Base-by-base conservation (phyloP, 257 asterid genomes). In the Jasminum sambac region DNA sequence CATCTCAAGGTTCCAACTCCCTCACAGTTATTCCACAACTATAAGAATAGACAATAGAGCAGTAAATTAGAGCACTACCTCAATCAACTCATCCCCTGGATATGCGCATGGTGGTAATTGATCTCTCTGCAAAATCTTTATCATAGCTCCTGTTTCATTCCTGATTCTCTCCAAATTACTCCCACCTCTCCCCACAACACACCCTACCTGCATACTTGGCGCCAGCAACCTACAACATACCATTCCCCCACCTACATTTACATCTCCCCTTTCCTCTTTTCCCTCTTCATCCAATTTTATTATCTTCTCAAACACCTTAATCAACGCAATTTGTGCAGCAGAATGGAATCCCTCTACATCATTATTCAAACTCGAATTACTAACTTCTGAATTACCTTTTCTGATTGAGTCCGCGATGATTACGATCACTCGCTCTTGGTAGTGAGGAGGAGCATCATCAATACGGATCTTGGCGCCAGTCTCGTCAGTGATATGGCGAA, bases 391-490 rank as follows among this genome's bases (percentile, higher is more conserved):
- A 68, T 40, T 60, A 50, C 63, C 75, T 46, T 63, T 62, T 62
- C 19, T 71, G 48, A 40, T 19, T 21, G 76, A 72, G 39, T 72
- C 70, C 8, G 77, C 77, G 19, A 72, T 38, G 17, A 72, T 12
- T 30, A 65, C 64, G 5, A 72, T 65, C 13, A 72, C 72, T 1
- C 77, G 77, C 66, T 72, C 77, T 26, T 64, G 71, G 60, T 55
- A 64, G 0, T 63, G 66, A 10, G 67, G 42, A 12, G 61, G 34
- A 14, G 77, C 52, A 41, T 72, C 77, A 0, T 72, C 77, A 10
- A 72, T 65, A 11, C 77, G 77, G 37, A 72, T 72, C 58, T 42
- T 72, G 2, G 77, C 71, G 4, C 77, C 77, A 44, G 72, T 72
- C 34, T 72, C 77, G 6, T 72, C 77, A 6, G 65, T 30, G 16